Base-by-base conservation (phyloP, 345 rosid species). In the Linum usitatissimum region DNA sequence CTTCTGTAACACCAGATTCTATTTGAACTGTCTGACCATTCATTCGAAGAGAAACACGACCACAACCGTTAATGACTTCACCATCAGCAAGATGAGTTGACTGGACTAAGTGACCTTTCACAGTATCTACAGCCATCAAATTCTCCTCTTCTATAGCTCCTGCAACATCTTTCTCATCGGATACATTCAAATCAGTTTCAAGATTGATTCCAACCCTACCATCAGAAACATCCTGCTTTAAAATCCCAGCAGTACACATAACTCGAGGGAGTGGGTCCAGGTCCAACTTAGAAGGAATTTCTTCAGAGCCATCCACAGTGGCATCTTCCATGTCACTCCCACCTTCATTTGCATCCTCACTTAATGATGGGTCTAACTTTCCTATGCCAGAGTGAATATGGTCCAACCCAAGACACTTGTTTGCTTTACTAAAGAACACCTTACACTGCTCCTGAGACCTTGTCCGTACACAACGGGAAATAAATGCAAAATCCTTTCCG, bases 341-440 rank as follows among this genome's bases (percentile, higher is more conserved):
- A 66, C 85, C 90, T 66, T 84, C 85, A 78, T 78, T 70, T 53
- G 66, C 76, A 76, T 83, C 90, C 75, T 85, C 86, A 66, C 85
- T 79, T 51, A 59, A 64, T 0, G 78, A 76, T 20, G 80, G 68
- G 42, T 84, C 78, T 14, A 66, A 42, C 65, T 67, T 73, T 68
- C 76, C 75, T 65, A 71, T 70, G 53, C 68, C 74, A 67, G 83
- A 66, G 69, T 65, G 88, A 65, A 87, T 55, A 60, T 51, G 63
- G 72, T 93, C 99, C 80, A 93, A 76, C 19, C 96, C 90, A 64
- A 93, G 94, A 71, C 97, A 87, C 73, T 87, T 93, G 55, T 91
- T 80, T 69, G 87, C 96, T 83, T 93, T 93, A 77, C 96, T 87
- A 59, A 78, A 93, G 75, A 93, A 93, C 57, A 90, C 87, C 81